These are phyloP conservation scores for Rhododendron kiyosumense DNA, from an alignment of 148 eudicot genomes.

Conservation along the genomic window DNA sequence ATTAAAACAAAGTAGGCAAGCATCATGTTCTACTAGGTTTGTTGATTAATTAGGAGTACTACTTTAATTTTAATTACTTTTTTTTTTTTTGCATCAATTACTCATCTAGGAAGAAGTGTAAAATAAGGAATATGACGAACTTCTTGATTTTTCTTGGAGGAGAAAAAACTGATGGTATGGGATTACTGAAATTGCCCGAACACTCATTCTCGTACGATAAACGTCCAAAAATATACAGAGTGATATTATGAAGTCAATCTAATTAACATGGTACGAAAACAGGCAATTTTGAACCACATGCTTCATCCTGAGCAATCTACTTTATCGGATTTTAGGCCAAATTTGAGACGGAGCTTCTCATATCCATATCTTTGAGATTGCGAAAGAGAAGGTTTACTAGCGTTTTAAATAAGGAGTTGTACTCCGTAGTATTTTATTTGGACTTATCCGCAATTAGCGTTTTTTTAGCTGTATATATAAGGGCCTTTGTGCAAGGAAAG, in stretches of 20 bases:
- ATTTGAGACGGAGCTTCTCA: background rate
- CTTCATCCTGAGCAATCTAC: background rate
- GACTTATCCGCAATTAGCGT: background rate
- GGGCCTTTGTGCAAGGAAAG: background rate
- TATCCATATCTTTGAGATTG: background rate
- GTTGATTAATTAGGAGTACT: background rate
- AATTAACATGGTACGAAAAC: background rate
- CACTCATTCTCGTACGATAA: background rate
- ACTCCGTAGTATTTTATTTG: too few species aligned
- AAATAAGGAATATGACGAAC: background rate
- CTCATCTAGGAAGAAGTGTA: background rate
- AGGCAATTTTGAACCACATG: background rate
- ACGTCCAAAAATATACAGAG: background rate
- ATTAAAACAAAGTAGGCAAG: background rate
- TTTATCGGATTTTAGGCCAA: background rate
- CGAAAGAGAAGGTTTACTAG: background rate
- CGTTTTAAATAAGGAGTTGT: background rate
- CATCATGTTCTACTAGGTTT: constrained; percentile 4
- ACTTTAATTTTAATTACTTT: background rate
- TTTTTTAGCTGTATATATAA: background rate
- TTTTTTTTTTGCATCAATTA: background rate
- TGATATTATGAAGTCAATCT: background rate
- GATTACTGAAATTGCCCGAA: background rate
- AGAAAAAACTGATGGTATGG: background rate
- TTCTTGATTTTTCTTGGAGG: background rate